phyloP scores from a whole-genome alignment of 441 rosid species.

The Macaranga tanarius region DNA sequence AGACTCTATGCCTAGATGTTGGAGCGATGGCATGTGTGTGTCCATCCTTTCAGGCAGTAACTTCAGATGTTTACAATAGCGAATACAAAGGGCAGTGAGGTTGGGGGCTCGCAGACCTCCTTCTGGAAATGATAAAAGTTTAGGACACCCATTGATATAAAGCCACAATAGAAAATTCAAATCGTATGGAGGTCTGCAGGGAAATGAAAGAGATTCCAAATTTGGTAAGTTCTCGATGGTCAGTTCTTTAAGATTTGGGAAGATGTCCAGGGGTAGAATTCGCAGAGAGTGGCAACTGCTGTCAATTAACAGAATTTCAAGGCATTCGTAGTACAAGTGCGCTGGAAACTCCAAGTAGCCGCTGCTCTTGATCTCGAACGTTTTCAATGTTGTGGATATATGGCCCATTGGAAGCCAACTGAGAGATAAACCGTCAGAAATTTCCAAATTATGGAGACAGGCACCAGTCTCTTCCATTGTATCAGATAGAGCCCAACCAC shows the following conservation, averaged over 20 bases:
- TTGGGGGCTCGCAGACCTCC: conserved; percentile 16
- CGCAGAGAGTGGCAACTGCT: conserved; percentile 33
- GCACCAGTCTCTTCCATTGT: neutral
- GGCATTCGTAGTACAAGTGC: conserved; percentile 21
- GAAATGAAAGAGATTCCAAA: conserved; percentile 24
- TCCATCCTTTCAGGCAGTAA: conserved; percentile 21
- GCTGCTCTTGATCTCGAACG: conserved; percentile 27
- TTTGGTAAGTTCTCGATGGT: conserved; percentile 27
- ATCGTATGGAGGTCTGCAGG: conserved; percentile 13
- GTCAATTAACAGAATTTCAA: conserved; percentile 27
- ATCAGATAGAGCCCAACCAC: neutral
- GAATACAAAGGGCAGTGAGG: conserved; percentile 13
- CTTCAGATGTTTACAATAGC: conserved; percentile 22
- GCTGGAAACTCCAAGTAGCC: conserved; percentile 27
- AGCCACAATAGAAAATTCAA: conserved; percentile 13
- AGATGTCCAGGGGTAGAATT: conserved; percentile 28
- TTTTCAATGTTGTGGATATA: conserved; percentile 10
- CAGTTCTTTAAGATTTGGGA: conserved; percentile 27
- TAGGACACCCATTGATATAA: conserved; percentile 31
- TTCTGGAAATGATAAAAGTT: conserved; percentile 28
- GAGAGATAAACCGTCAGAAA: neutral
- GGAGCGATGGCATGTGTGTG: conserved; percentile 11
- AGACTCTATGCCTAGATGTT: conserved; percentile 1
- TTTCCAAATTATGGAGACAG: neutral
- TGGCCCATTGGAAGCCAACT: conserved; percentile 4